Evolutionary conservation across 495 filamentous ascomycete species (phyloP).

Genomic region (Penicillium pancosmium): DNA sequence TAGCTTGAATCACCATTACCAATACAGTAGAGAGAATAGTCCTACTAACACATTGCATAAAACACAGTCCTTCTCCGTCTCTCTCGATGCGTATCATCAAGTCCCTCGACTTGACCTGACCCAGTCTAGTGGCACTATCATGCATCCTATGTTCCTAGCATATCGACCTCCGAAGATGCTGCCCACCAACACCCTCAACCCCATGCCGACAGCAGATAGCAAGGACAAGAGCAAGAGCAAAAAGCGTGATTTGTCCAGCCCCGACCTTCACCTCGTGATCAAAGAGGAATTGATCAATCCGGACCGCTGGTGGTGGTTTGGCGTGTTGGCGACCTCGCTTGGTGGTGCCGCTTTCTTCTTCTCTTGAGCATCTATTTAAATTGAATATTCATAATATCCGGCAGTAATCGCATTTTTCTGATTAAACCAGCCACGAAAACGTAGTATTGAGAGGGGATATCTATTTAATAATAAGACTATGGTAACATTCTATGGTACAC

Average conservation of each 20-base stretch:
- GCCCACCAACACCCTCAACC: slow-evolving; percentile 69
- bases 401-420: background rate
- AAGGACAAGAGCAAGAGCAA: slow-evolving; percentile 22
- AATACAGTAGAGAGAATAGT: background rate
- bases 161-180: slow-evolving; percentile 74
- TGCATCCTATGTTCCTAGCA: slow-evolving; percentile 75
- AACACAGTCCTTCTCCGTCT: slow-evolving; percentile 61
- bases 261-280: slow-evolving; percentile 34
- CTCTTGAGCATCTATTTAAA: slow-evolving; percentile 21
- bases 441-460: slow-evolving; percentile 2
- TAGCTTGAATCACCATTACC: slow-evolving; percentile 29
- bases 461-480: slow-evolving; percentile 15
- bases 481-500: slow-evolving; percentile 8
- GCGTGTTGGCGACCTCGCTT: slow-evolving; percentile 65
- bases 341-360: slow-evolving; percentile 49
- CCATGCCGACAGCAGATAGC: slow-evolving; percentile 34
- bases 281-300: slow-evolving; percentile 54
- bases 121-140: slow-evolving; percentile 64
- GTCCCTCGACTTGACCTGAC: slow-evolving; percentile 68
- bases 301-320: slow-evolving; percentile 71
- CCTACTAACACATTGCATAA: background rate
- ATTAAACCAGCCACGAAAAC: no score
- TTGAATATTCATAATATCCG: background rate
- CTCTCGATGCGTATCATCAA: slow-evolving; percentile 63
- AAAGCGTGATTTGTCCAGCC: slow-evolving; percentile 23